phyloP scores from a whole-genome alignment of 139 green algal species.

The Trebouxia sp. region DNA sequence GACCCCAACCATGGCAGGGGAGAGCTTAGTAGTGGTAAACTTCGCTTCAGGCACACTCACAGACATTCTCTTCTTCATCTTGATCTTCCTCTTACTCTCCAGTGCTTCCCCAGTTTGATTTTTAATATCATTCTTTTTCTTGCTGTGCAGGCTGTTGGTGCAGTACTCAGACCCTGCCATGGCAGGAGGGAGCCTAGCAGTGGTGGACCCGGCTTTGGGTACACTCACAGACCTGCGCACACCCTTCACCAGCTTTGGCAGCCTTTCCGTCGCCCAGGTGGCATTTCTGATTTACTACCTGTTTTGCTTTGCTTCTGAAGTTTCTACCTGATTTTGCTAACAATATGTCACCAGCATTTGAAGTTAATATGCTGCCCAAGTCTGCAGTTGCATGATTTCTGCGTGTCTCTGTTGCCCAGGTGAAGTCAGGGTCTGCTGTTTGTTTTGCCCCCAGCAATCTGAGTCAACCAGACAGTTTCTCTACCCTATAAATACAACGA shows the following conservation, averaged over 20 bases:
- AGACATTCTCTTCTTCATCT: too few species aligned
- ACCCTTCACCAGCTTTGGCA: slow-evolving; percentile 29
- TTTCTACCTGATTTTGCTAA: too few species aligned
- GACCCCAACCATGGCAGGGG: slow-evolving; percentile 46
- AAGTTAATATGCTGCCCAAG: too few species aligned
- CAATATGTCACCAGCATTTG: too few species aligned
- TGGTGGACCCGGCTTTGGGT: slow-evolving; percentile 29
- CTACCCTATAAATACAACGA: too few species aligned
- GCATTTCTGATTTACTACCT: background rate
- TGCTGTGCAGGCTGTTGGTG: slow-evolving; percentile 49
- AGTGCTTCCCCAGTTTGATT: too few species aligned
- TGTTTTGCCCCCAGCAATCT: too few species aligned
- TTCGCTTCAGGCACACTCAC: slow-evolving; percentile 16
- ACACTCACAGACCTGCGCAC: slow-evolving; percentile 28
- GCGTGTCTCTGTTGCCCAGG: slow-evolving; percentile 9
- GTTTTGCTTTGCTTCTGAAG: too few species aligned
- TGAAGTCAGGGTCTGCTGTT: background rate
- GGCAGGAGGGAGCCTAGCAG: slow-evolving; percentile 35
- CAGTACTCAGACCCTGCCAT: slow-evolving; percentile 45
- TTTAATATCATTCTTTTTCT: too few species aligned
- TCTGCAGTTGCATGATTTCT: too few species aligned
- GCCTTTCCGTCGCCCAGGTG: slow-evolving; percentile 2
- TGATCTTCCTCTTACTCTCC: too few species aligned
- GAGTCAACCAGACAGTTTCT: background rate
- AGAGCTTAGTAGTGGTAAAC: slow-evolving; percentile 35